Base-by-base conservation (phyloP, 1,139 yeast genomes). In the Eremothecium cymbalariae region DNA sequence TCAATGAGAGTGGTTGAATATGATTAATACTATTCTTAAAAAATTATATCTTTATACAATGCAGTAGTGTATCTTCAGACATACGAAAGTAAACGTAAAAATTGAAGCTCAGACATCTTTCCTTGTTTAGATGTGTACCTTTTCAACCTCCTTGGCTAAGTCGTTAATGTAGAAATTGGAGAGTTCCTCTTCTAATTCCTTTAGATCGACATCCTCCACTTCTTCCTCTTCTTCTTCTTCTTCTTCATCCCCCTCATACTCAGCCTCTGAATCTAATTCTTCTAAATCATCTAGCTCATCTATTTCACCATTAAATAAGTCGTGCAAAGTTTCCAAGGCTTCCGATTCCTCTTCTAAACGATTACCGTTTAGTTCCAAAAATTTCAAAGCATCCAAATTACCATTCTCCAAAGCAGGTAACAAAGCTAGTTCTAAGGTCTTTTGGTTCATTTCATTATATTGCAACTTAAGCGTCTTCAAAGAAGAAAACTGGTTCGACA, bases 221-320 rank as follows among this genome's bases (percentile, higher is more conserved):
- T 65, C 67, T 34, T 71, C 77, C 23, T 65, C 77, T 11, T 65
- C 75, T 14, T 69, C 81, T 4, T 74, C 82, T 9, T 75, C 86
- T 4, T 72, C 81, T 9, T 72, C 81, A 4, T 73, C 81, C 2
- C 71, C 83, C 7, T 74, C 84, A 19, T 77, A 90, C 42, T 82
- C 94, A 38, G 80, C 94, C 16, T 83, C 96, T 41, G 84, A 78
- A 46, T 83, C 86, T 32, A 77, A 68, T 56, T 85, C 95, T 63
- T 90, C 98, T 64, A 93, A 72, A 50, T 90, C 98, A 50, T 90
- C 97, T 40, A 86, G 68, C 49, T 86, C 96, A 51, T 86, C 96
- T 20, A 90, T 60, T 56, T 80, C 93, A 39, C 95, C 94, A 43
- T 77, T 84, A 47, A 90, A 86, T 15, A 80, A 58, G 16, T 66